A percentile compares a stretch with the other conserved stretches of the same genome.
Conservation (phyloP, 2,329 filamentous ascomycete species). For the Hypoxylon sp. region DNA sequence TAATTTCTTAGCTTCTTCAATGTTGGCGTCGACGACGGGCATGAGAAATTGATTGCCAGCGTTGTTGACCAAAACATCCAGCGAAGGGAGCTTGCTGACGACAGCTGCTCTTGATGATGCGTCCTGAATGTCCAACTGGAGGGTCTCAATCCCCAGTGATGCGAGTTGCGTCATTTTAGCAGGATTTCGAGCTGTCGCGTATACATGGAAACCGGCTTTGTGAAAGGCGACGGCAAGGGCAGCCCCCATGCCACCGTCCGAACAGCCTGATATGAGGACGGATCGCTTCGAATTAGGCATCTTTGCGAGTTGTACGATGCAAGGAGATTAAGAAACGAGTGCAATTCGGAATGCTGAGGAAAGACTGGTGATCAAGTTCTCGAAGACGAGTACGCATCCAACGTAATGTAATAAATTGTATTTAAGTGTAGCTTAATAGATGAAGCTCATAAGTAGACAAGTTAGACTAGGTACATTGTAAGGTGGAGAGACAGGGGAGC, state of each 20-base stretch:
- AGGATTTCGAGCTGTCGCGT: conserved; percentile 59
- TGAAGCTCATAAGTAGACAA: background rate
- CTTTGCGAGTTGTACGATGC: background rate
- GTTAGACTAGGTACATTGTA: too few relatives aligned
- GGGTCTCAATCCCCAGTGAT: conserved; percentile 48
- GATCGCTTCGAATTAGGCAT: conserved; percentile 24
- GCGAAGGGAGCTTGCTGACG: conserved; percentile 34
- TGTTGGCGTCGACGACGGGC: conserved; percentile 52
- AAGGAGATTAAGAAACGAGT: background rate
- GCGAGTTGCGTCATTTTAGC: conserved; percentile 52
- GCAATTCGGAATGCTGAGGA: background rate
- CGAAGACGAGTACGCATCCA: background rate
- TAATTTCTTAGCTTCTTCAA: conserved; percentile 52
- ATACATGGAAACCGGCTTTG: conserved; percentile 57
- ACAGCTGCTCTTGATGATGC: conserved; percentile 51
- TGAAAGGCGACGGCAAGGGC: conserved; percentile 59
- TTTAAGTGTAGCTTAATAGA: conserved; percentile 13
- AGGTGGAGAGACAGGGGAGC: background rate
- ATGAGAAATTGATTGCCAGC: conserved; percentile 44
- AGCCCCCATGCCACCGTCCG: conserved; percentile 58
- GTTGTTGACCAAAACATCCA: conserved; percentile 46
- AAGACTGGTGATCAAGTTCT: background rate
- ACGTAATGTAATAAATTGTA: conserved; percentile 5
- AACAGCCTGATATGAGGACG: conserved; percentile 52
- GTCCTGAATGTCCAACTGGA: conserved; percentile 54